Evolutionary conservation across 78 protist genomes (phyloP).

Genomic region (Speleostelium caveatum): DNA sequence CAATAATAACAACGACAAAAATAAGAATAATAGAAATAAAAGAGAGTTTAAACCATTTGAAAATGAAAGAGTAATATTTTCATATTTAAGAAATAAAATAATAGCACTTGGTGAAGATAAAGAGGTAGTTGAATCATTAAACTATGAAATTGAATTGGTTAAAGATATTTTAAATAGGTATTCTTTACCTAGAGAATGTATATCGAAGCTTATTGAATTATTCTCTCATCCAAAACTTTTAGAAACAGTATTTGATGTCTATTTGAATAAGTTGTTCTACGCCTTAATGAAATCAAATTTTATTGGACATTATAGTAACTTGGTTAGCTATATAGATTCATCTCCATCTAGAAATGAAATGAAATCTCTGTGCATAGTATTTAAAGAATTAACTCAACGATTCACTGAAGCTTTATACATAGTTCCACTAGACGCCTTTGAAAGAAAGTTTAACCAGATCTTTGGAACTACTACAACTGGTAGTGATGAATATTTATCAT

Average conservation of each 20-base stretch:
- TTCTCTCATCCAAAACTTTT: background rate
- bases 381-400: background rate
- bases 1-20: background rate
- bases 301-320: background rate
- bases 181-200: background rate
- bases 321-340: background rate
- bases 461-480: background rate
- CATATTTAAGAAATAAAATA: constrained; percentile 4
- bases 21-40: background rate
- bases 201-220: background rate
- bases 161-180: constrained; percentile 20
- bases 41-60: background rate
- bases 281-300: constrained; percentile 13
- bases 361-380: background rate
- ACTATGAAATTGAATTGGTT: background rate
- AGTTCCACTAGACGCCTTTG: constrained; percentile 20
- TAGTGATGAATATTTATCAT: background rate
- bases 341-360: background rate
- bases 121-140: background rate
- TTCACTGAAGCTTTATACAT: background rate
- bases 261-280: background rate
- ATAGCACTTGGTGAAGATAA: constrained; percentile 3
- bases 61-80: background rate
- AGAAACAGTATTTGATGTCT: background rate
- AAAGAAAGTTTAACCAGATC: background rate